Conservation (phyloP, 805 yeast genomes). For the Lachancea kluyveri region DNA sequence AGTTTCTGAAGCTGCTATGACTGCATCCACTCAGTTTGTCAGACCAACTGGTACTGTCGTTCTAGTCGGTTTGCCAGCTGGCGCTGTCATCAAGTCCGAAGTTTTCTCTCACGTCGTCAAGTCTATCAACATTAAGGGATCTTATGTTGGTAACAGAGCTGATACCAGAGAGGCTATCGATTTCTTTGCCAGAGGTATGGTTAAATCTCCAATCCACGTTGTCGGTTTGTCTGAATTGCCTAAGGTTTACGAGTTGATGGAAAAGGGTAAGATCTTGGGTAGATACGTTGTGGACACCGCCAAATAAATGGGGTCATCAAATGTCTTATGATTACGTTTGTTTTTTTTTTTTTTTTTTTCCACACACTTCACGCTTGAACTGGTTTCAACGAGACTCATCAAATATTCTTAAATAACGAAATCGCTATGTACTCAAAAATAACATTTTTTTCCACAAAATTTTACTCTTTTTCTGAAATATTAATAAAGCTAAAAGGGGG, state of each 20-base stretch:
- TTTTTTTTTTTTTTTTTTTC: no score
- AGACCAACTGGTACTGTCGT: slow-evolving; percentile 65
- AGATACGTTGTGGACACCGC: slow-evolving; percentile 80
- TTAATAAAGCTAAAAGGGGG: no score
- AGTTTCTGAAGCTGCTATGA: slow-evolving; percentile 58
- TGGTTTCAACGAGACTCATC: no score
- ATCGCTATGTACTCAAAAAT: no score
- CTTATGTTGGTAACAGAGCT: slow-evolving; percentile 82
- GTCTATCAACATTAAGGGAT: slow-evolving; percentile 64
- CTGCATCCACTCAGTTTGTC: slow-evolving; percentile 48
- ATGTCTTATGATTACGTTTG: no score
- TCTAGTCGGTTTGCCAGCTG: slow-evolving; percentile 70
- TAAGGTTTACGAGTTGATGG: slow-evolving; percentile 49
- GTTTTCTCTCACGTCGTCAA: slow-evolving; percentile 68
- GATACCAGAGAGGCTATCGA: slow-evolving; percentile 72
- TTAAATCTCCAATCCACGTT: slow-evolving; percentile 54
- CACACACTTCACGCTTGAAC: no score
- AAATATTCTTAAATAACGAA: no score
- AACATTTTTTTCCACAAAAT: no score
- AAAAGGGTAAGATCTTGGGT: slow-evolving; percentile 53
- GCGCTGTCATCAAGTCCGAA: slow-evolving; percentile 57
- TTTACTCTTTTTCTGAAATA: no score
- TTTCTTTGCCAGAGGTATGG: slow-evolving; percentile 60
- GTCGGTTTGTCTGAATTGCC: slow-evolving; percentile 51
- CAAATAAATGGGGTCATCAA: no score